These are phyloP conservation scores for Torulaspora microellipsoides DNA, from an alignment of 805 yeast species.

Conservation along the genomic window DNA sequence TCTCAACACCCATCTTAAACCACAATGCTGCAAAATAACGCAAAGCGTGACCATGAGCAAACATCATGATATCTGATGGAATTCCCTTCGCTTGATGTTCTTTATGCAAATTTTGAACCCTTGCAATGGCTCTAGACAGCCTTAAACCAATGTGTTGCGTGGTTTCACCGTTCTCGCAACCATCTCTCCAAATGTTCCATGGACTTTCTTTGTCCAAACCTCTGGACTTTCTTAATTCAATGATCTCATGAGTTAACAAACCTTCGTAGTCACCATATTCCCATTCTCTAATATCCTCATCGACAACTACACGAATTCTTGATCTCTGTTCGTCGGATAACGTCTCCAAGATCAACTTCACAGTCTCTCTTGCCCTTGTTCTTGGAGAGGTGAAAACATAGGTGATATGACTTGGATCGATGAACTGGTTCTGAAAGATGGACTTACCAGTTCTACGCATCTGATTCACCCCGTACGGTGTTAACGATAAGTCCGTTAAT, in stretches of 20 bases:
- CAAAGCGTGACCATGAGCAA: conserved; percentile 92
- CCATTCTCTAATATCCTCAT: conserved; percentile 86
- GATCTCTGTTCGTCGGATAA: conserved; percentile 42
- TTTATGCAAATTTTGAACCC: conserved; percentile 57
- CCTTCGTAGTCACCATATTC: conserved; percentile 97
- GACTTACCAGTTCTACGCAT: conserved; percentile 69
- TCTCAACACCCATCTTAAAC: conserved; percentile 45
- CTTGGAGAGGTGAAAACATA: conserved; percentile 79
- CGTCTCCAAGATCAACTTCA: conserved; percentile 53
- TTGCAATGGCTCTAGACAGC: conserved; percentile 63
- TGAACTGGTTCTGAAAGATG: conserved; percentile 52
- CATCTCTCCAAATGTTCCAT: conserved; percentile 89
- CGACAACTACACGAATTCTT: conserved; percentile 44
- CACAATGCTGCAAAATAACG: conserved; percentile 88
- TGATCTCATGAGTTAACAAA: conserved; percentile 60
- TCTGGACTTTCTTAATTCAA: conserved; percentile 49
- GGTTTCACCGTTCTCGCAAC: conserved; percentile 87
- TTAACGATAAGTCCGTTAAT: conserved; percentile 72
- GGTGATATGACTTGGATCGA: conserved; percentile 60
- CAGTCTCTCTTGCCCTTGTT: conserved; percentile 70
- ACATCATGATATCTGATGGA: conserved; percentile 70
- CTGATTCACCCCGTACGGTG: conserved; percentile 71
- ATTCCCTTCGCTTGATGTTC: conserved; percentile 46
- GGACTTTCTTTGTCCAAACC: conserved; percentile 49
- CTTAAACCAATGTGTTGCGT: conserved; percentile 62